Evolutionary conservation across 129 eudicot species (phyloP), one percentile per base, ranked within the genome.

Genomic region (Scalesia atractyloides): DNA sequence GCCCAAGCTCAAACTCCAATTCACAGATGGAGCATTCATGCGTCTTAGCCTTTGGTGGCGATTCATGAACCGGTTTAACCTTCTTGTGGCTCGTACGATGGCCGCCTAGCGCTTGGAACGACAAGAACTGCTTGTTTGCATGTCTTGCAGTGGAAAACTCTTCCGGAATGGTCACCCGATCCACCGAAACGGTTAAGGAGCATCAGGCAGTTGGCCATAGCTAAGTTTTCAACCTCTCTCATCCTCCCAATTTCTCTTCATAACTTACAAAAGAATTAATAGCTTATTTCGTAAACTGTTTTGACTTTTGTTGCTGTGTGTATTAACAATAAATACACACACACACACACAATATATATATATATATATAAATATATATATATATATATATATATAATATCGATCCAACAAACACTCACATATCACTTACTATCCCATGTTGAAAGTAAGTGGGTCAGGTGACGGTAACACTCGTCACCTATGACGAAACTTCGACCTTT

Each of bases 101-200:
- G 51, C 94, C 94, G 3, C 94, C 94, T 20, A 88, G 82, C 11
- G 94, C 94, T 68, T 88, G 94, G 24, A 83, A 85, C 5, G 89
- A 78, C 10, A 64, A 75, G 64, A 80, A 84, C 68, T 62, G 48
- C 41, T 82, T 71, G 75, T 72, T 72, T 72, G 73, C 86, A 82
- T 17, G 87, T 84, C 78, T 80, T 84, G 66, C 94, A 84, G 43
- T 73, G 61, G 72, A 72, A 84, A 19, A 71, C 59, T 73, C 61
- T 17, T 52, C 72, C 72, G 11, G 67, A 64, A 41, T 11, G 10
- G 18, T 49, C 67, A 0, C 66, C 66, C 0, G 77, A 17, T 70
- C n/a, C 36, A n/a, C 76, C 80, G 5, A 69, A 73, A 2, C 71
- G 76, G 17, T 85, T 63, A 7, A 84, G 78, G 18, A 87, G 82